Evolutionary conservation across 2,329 filamentous ascomycete species (phyloP).

Genomic region (Trichothecium sympodiale): DNA sequence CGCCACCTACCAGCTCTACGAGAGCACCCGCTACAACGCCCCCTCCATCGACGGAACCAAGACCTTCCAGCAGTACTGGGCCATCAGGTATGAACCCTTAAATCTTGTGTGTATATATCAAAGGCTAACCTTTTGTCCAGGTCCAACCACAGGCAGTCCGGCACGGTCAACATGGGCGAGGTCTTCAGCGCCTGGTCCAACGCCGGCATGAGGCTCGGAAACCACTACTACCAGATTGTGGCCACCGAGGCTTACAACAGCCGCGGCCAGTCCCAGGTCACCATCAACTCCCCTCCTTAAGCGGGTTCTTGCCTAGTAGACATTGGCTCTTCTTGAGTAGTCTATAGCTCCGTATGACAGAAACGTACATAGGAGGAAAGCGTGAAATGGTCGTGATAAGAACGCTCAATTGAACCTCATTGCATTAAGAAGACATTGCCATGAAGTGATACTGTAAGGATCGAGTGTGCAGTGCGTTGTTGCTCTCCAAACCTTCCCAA

Average conservation of each 20-base stretch:
- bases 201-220: conserved; percentile 31
- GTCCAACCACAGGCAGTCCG: conserved; percentile 31
- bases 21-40: conserved; percentile 18
- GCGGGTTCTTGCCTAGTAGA: too few relatives aligned
- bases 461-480: too few relatives aligned
- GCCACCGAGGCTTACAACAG: conserved; percentile 38
- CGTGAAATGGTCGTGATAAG: too few relatives aligned
- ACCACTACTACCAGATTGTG: conserved; percentile 36
- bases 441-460: too few relatives aligned
- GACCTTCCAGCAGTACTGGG: conserved; percentile 37
- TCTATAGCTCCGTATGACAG: too few relatives aligned
- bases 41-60: conserved; percentile 30
- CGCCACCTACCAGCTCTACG: conserved; percentile 17
- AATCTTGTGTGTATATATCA: too few relatives aligned
- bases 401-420: too few relatives aligned
- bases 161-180: conserved; percentile 32
- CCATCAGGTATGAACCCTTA: conserved; percentile 33
- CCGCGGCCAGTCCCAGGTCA: conserved; percentile 29
- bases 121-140: too few relatives aligned
- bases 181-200: conserved; percentile 39
- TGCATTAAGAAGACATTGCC: too few relatives aligned
- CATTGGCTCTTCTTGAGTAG: too few relatives aligned
- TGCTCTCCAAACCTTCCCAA: too few relatives aligned
- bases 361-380: too few relatives aligned
- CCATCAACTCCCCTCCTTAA: conserved; percentile 13